phyloP scores from a whole-genome alignment of 345 rosid genomes.

The Toxicodendron radicans region DNA sequence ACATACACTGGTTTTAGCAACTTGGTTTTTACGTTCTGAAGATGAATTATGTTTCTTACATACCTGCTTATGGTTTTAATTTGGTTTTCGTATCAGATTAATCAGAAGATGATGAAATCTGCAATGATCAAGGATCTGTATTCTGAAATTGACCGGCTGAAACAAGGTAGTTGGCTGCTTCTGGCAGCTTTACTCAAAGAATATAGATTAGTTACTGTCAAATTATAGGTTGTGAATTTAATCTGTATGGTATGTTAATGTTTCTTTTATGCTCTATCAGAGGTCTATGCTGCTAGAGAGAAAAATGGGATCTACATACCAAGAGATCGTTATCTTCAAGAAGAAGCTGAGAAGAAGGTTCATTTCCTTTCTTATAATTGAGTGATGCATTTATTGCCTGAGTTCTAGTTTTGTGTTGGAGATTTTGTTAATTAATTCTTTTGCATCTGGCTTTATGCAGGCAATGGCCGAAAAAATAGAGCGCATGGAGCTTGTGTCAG shows the following conservation, averaged over 20 bases:
- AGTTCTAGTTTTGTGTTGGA: conserved; percentile 13
- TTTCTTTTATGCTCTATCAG: conserved; percentile 33
- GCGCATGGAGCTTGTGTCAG: conserved; percentile 80
- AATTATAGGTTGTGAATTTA: not conserved
- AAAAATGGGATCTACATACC: conserved; percentile 98
- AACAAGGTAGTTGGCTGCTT: conserved; percentile 67
- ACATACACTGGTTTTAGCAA: not conserved
- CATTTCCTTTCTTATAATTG: conserved; percentile 14
- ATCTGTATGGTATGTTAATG: conserved; percentile 16
- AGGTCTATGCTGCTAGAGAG: conserved; percentile 98
- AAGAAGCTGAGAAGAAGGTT: conserved; percentile 98
- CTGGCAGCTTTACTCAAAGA: conserved; percentile 7
- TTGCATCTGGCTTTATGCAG: conserved; percentile 39
- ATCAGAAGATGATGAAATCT: conserved; percentile 99
- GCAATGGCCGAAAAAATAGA: conserved; percentile 98
- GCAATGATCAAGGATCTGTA: conserved; percentile 97
- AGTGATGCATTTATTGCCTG: not conserved
- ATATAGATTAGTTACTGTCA: not conserved
- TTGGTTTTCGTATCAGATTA: conserved; percentile 53
- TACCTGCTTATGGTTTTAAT: conserved; percentile 15
- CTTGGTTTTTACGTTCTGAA: conserved; percentile 18
- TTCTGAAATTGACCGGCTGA: conserved; percentile 92
- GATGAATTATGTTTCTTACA: conserved; percentile 18
- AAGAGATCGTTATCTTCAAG: conserved; percentile 83
- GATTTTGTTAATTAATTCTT: conserved; percentile 20